phyloP scores from a whole-genome alignment of 164 flowering plant genomes.

The Warburgia ugandensis region DNA sequence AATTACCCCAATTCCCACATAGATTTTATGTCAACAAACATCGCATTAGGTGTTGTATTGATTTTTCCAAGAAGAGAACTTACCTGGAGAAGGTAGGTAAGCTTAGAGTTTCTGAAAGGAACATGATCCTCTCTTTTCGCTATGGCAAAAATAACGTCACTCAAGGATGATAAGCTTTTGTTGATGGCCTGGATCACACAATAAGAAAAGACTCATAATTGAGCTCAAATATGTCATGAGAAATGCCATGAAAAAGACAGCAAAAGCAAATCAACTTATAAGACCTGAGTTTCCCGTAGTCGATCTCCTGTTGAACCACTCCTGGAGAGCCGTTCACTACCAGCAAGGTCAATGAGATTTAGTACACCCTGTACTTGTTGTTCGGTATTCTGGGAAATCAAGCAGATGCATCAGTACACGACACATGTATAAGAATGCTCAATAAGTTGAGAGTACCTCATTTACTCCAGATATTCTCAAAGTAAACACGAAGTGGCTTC shows the following conservation, averaged over 20 bases:
- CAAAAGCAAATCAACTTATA: background rate
- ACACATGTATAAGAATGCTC: no score
- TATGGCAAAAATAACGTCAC: conserved; percentile 85
- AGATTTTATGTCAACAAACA: background rate
- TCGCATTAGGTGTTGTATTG: background rate
- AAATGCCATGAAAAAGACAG: background rate
- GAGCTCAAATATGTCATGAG: background rate
- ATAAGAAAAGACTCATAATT: background rate
- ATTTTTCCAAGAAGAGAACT: background rate
- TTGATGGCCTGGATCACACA: conserved; percentile 93
- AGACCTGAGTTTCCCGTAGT: conserved; percentile 85
- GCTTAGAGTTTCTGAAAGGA: conserved; percentile 89
- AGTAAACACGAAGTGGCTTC: conserved; percentile 96
- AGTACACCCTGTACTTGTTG: conserved; percentile 93
- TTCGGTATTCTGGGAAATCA: conserved; percentile 61
- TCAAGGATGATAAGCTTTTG: conserved; percentile 75
- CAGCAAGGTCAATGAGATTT: conserved; percentile 96
- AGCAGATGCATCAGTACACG: no score
- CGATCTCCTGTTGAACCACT: conserved; percentile 96
- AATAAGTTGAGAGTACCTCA: conserved; percentile 42
- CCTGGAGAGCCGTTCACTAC: conserved; percentile 97
- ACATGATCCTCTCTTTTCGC: conserved; percentile 90
- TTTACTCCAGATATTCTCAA: conserved; percentile 76
- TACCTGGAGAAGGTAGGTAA: conserved; percentile 98
- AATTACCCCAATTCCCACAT: no score